Percentiles rank a stretch among this genome's conserved stretches.
These are phyloP conservation scores for Podospora pseudopauciseta DNA, from an alignment of 495 filamentous ascomycete species.

Conservation along the genomic window DNA sequence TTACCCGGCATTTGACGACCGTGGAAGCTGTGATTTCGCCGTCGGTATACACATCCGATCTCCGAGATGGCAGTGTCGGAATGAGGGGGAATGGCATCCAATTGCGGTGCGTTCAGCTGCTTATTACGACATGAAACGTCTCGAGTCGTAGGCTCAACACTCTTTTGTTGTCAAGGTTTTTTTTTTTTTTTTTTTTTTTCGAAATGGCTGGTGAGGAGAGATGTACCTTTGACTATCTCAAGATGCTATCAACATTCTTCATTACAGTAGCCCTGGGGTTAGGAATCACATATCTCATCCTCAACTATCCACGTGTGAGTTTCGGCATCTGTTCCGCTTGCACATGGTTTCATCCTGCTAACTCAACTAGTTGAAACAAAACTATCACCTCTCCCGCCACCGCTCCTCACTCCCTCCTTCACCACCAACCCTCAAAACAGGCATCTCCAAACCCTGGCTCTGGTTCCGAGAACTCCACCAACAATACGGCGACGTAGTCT, in stretches of 20 bases:
- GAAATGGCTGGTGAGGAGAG: background rate
- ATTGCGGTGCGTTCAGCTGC: background rate
- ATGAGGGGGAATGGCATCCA: background rate
- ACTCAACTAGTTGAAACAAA: background rate
- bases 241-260: background rate
- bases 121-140: background rate
- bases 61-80: background rate
- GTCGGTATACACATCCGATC: background rate
- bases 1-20: background rate
- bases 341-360: background rate
- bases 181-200: background rate
- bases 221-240: background rate
- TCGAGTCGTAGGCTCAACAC: background rate
- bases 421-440: conserved; percentile 33
- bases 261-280: background rate
- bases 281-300: background rate
- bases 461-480: conserved; percentile 55
- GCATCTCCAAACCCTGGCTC: conserved; percentile 53
- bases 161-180: background rate
- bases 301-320: background rate
- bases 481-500: conserved; percentile 56
- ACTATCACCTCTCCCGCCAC: conserved; percentile 15
- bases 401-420: conserved; percentile 35
- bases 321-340: background rate
- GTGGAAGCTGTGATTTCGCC: background rate